Conservation (phyloP, 805 yeast species). For the Saturnispora zaruensis region DNA sequence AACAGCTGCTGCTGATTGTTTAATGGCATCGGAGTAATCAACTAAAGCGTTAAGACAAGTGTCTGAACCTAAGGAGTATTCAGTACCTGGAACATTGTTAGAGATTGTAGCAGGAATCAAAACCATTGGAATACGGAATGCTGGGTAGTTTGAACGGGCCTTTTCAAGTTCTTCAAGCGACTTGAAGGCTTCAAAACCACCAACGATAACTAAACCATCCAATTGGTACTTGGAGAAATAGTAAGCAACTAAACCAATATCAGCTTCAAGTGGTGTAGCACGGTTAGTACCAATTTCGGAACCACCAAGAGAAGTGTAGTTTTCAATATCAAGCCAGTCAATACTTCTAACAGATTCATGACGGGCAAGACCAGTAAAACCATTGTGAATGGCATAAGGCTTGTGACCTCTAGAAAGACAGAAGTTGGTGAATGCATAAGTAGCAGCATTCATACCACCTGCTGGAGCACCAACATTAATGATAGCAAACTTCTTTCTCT, state of each 20-base stretch:
- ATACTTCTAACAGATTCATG: constrained; percentile 53
- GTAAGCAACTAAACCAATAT: constrained; percentile 64
- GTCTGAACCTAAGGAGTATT: constrained; percentile 68
- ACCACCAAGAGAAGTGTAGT: constrained; percentile 71
- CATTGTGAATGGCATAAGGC: constrained; percentile 64
- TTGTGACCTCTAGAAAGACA: constrained; percentile 70
- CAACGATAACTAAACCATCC: constrained; percentile 66
- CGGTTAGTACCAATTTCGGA: constrained; percentile 79
- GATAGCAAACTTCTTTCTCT: constrained; percentile 57
- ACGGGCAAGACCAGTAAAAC: constrained; percentile 61
- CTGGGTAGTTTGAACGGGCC: constrained; percentile 55
- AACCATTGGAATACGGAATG: constrained; percentile 70
- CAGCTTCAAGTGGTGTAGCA: constrained; percentile 53
- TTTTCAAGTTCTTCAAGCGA: constrained; percentile 58
- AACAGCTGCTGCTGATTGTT: constrained; percentile 71
- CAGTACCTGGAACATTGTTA: constrained; percentile 76
- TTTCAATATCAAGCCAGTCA: constrained; percentile 61
- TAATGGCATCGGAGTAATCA: constrained; percentile 69
- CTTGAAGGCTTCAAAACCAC: constrained; percentile 77
- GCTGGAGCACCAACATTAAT: constrained; percentile 77
- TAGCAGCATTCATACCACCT: constrained; percentile 72
- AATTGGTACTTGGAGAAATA: constrained; percentile 59
- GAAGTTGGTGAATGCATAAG: constrained; percentile 63
- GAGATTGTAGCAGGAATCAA: constrained; percentile 74
- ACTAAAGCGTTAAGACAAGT: constrained; percentile 66